These are phyloP conservation scores for Penicillium alfredii DNA, from an alignment of 495 filamentous ascomycete genomes.

Conservation along the genomic window DNA sequence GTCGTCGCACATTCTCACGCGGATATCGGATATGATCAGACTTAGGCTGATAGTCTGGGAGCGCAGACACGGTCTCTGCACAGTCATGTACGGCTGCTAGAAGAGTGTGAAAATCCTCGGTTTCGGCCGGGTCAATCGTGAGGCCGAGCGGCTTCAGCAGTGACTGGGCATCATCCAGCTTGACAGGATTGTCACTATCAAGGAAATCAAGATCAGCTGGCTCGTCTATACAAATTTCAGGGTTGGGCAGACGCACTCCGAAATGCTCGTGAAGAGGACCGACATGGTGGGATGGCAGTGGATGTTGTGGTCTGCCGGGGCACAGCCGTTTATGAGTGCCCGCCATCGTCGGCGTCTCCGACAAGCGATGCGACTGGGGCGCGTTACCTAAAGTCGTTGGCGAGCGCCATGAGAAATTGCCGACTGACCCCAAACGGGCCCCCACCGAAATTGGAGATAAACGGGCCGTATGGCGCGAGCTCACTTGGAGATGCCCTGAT, in stretches of 20 bases:
- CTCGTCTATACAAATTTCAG: not conserved
- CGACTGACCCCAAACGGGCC: too few species aligned
- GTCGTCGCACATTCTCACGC: constrained; percentile 26
- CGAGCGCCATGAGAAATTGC: too few species aligned
- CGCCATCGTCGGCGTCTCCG: too few species aligned
- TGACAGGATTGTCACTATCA: constrained; percentile 24
- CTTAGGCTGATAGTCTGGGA: constrained; percentile 30
- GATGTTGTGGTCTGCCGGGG: too few species aligned
- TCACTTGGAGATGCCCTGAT: too few species aligned
- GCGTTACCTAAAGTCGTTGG: too few species aligned
- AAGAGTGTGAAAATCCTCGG: constrained; percentile 26
- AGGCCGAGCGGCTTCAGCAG: constrained; percentile 22
- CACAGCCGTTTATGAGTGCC: too few species aligned
- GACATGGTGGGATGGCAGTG: constrained; percentile 27
- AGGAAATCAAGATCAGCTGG: constrained; percentile 1
- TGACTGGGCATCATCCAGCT: constrained; percentile 21
- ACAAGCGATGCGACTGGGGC: too few species aligned
- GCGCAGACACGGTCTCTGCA: constrained; percentile 20
- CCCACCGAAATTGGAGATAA: too few species aligned
- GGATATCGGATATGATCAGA: constrained; percentile 24
- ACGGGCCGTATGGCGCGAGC: too few species aligned
- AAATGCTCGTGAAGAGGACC: constrained; percentile 30
- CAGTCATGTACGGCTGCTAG: constrained; percentile 33
- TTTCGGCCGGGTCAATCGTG: constrained; percentile 24
- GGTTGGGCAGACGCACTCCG: constrained; percentile 18